Conservation (phyloP, 2,329 filamentous ascomycete genomes). For the Diaporthe sp. region DNA sequence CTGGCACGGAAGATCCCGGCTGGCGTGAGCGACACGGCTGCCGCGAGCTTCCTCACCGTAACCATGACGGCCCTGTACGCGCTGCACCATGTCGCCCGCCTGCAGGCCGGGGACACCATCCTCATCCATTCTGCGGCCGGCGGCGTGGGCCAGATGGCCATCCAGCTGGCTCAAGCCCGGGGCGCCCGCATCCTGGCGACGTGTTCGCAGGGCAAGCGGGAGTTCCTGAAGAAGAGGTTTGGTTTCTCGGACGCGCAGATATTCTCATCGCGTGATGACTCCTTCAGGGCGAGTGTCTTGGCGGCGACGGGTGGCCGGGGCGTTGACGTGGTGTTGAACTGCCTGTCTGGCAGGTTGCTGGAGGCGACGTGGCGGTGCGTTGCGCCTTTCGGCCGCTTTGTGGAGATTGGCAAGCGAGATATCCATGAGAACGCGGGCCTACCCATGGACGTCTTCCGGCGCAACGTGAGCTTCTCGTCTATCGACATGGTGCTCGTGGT, state of each 20-base stretch:
- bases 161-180: constrained; percentile 10
- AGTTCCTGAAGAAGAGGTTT: background rate
- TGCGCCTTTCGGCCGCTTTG: constrained; percentile 24
- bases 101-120: constrained; percentile 30
- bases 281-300: constrained; percentile 45
- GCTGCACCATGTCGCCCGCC: constrained; percentile 16
- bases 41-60: constrained; percentile 17
- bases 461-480: constrained; percentile 8
- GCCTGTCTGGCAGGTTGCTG: constrained; percentile 5
- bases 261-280: constrained; percentile 41
- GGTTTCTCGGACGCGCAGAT: constrained; percentile 37
- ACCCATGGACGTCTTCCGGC: constrained; percentile 8
- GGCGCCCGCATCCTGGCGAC: constrained; percentile 35
- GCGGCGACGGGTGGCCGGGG: constrained; percentile 42
- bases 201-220: constrained; percentile 12
- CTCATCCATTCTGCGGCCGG: constrained; percentile 27
- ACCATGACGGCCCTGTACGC: constrained; percentile 24
- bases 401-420: constrained; percentile 33
- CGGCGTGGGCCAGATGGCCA: constrained; percentile 20
- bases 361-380: constrained; percentile 27
- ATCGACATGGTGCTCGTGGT: constrained; percentile 16
- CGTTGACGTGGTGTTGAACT: constrained; percentile 41
- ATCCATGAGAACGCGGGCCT: background rate
- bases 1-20: background rate
- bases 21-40: background rate